Evolutionary conservation across 352 stramenopile species (phyloP).

Genomic region (Globisporangium cystogenes): DNA sequence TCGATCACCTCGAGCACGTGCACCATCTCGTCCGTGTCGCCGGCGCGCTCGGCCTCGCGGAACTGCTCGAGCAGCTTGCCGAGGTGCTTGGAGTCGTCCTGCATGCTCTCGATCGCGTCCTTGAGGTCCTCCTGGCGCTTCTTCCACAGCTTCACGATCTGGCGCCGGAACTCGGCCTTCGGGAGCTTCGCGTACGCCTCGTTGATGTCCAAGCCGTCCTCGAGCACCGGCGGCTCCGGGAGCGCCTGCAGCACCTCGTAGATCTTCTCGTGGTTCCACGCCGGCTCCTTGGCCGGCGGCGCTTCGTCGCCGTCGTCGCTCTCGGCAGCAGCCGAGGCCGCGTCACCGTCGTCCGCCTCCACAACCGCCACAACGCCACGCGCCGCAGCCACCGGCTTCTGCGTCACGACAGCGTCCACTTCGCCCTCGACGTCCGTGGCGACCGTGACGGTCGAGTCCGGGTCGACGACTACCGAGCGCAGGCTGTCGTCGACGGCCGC

Average conservation of each 20-base stretch:
- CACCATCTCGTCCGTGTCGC: slow-evolving; percentile 39
- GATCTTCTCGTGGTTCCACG: slow-evolving; percentile 87
- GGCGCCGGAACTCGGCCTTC: slow-evolving; percentile 57
- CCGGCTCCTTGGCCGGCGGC: slow-evolving; percentile 33
- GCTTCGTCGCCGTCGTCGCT: slow-evolving; percentile 18
- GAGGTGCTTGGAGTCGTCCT: slow-evolving; percentile 78
- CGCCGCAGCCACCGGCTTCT: slow-evolving; percentile 1
- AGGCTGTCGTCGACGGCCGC: slow-evolving; percentile 22
- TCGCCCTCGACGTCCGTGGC: slow-evolving; percentile 49
- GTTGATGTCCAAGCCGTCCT: slow-evolving; percentile 70
- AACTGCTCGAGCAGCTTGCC: slow-evolving; percentile 70
- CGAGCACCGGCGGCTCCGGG: slow-evolving; percentile 61
- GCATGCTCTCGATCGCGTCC: slow-evolving; percentile 67
- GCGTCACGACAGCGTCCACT: slow-evolving; percentile 20
- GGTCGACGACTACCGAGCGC: slow-evolving; percentile 29
- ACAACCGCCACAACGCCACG: background rate
- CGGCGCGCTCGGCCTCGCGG: slow-evolving; percentile 45
- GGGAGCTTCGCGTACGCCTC: slow-evolving; percentile 64
- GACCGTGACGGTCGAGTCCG: slow-evolving; percentile 45
- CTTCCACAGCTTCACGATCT: slow-evolving; percentile 80
- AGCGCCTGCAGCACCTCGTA: slow-evolving; percentile 76
- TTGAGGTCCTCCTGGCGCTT: slow-evolving; percentile 77
- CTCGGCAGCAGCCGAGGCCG: background rate
- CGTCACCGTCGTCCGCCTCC: background rate
- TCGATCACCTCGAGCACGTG: slow-evolving; percentile 64